Percentiles rank a stretch among this genome's conserved stretches.
phyloP scores from a whole-genome alignment of 345 rosid genomes.

The Heritiera fomes region DNA sequence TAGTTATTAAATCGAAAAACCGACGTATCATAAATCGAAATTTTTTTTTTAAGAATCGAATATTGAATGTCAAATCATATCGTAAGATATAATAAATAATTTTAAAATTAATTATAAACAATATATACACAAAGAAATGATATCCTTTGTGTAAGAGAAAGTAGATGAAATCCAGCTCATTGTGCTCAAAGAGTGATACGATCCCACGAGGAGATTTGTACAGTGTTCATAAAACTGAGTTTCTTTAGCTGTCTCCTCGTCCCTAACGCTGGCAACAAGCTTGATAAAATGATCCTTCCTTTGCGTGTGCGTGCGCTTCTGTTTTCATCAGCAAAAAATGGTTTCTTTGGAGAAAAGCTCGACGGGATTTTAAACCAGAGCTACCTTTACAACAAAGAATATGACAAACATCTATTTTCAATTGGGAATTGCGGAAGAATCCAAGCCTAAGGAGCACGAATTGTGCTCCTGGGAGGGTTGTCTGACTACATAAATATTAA shows the following conservation, averaged over 20 bases:
- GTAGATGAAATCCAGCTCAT: constrained; percentile 47
- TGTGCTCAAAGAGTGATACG: constrained; percentile 23
- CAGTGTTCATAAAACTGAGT: constrained; percentile 11
- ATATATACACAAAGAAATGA: too few species aligned
- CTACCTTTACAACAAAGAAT: constrained; percentile 11
- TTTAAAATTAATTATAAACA: too few species aligned
- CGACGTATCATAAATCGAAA: too few species aligned
- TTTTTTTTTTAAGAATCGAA: too few species aligned
- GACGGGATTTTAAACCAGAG: too few species aligned
- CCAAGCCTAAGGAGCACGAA: too few species aligned
- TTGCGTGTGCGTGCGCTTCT: neutral
- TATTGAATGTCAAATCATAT: too few species aligned
- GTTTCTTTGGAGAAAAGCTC: too few species aligned
- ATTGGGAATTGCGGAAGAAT: neutral
- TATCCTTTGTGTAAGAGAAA: constrained; percentile 16
- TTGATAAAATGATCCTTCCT: neutral
- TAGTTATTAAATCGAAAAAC: too few species aligned
- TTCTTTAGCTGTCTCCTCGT: constrained; percentile 20
- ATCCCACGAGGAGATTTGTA: constrained; percentile 45
- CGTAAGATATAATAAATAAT: too few species aligned
- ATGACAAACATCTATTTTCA: constrained; percentile 18
- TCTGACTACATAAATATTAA: too few species aligned
- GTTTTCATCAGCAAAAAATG: neutral
- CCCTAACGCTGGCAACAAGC: constrained; percentile 21
- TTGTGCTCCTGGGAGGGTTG: too few species aligned